Evolutionary conservation across 2,329 filamentous ascomycete species (phyloP), one percentile per base, ranked within the genome.

Genomic region (Purpureocillium takamizusanense): DNA sequence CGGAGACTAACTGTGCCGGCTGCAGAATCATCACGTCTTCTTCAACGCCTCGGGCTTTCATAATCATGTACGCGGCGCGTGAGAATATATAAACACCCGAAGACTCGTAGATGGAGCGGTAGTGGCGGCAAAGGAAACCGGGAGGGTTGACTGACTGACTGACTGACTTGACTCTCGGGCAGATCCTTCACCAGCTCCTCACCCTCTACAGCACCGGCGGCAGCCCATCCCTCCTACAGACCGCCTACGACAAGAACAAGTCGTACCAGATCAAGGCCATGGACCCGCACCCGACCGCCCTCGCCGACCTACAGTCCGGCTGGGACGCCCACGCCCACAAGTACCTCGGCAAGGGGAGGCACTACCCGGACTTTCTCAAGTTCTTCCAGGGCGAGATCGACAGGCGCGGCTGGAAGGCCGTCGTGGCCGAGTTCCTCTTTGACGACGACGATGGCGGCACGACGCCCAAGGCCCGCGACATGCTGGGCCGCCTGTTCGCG

Each of bases 321-420:
- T 75, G 72, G 37, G 60, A 64, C 3, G 62, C 63, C 23, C 48
- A 46, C 28, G 83, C 82, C 40, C 67, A 68, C 36, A 53, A 53
- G 11, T 78, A 75, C 45, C 63, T 92, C 1, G 84, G 83, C 10
- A 72, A 79, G 9, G 76, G 61, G 14, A 46, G 63, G 37, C 62
- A 73, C 56, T 95, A 94, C 53, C 62, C 76, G 8, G 78, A 87
- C 51, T 94, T 84, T 53, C 67, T 95, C 2, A 62, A 66, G 7
- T 94, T 85, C 64, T 95, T 87, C 61, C 75, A 86, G 52, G 55
- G 61, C 2, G 81, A 92, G 54, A 86, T 95, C 27, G 74, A 81
- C 11, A 54, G 56, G 21, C 74, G 77, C 2, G 59, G 61, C 0
- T 85, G 79, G 67, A 63, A 79, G 47, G 58, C 65, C 1, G 76